Base-by-base conservation (phyloP, 192 early-diverging fungal species). In the Entomortierella chlamydospora region DNA sequence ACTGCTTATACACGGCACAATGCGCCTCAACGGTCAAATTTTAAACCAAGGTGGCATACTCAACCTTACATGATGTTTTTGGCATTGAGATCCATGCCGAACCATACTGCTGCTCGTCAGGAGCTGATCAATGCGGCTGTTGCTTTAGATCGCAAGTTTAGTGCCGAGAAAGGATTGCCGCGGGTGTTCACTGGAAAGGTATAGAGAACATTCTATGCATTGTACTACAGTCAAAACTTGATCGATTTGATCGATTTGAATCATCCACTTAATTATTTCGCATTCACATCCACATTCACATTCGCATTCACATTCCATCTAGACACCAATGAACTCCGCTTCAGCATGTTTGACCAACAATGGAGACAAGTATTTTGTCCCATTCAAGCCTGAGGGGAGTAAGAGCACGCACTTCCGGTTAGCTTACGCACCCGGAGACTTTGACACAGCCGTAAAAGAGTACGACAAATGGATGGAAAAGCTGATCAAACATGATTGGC, bases 61-160 rank as follows among this genome's bases (percentile, higher is more conserved):
- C 95, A 96, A 68, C 90, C 91, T 45, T 96, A 95, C 76, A 77
- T 97, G 62, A 81, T 97, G 72, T 93, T 94, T 67, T 65, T 97
- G 63, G 93, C 93, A 4, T 77, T 97, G 37, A 78, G 92, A 26
- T 86, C 94, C 53, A 84, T 86, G 59, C 87, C 94, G 12, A 86
- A 87, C 31, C 70, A 87, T 33, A 90, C 87, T 2, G 82, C 93
- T 37, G 86, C 94, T 9, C 83, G 96, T 22, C 90, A 85, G 43
- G 87, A 92, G 10, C 78, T 97, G 20, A 93, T 97, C 26, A 81
- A 83, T 30, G 86, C 82, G 22, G 94, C 94, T 2, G 82, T 97
- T 25, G 89, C 86, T 30, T 60, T 97, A 61, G 96, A 97, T 66
- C 83, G 87, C 56, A 90, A 90, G 66, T 91, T 93, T 33, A 92